Percentiles rank a stretch among this genome's conserved stretches.
Evolutionary conservation across 2,329 filamentous ascomycete species (phyloP).

Genomic region (Ophiobolus disseminans): DNA sequence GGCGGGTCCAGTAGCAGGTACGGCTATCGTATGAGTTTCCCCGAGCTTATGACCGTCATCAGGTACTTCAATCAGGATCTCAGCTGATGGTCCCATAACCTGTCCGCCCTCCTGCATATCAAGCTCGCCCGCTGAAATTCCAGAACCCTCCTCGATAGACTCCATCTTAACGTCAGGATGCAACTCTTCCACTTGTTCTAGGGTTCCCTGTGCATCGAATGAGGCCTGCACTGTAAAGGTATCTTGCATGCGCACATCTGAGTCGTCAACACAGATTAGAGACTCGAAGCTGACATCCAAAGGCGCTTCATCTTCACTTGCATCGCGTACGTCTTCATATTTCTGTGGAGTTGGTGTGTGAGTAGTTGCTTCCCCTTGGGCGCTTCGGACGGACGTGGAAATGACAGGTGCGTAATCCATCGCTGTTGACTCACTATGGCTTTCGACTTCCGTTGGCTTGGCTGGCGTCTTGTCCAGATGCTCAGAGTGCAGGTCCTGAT

Average conservation of each 20-base stretch:
- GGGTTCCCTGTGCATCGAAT: conserved; percentile 6
- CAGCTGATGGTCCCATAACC: conserved; percentile 9
- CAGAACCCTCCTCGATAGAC: conserved; percentile 35
- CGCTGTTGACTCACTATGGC: conserved; percentile 16
- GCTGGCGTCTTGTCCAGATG: conserved; percentile 1
- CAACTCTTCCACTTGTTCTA: conserved; percentile 5
- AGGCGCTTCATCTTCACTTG: background rate
- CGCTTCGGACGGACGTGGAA: background rate
- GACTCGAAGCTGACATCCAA: background rate
- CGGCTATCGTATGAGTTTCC: conserved; percentile 25
- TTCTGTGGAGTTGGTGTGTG: conserved; percentile 12
- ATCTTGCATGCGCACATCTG: conserved; percentile 1
- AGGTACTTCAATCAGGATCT: conserved; percentile 26
- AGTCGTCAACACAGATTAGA: background rate
- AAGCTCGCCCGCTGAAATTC: conserved; percentile 11
- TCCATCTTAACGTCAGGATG: conserved; percentile 39
- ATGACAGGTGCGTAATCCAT: conserved; percentile 13
- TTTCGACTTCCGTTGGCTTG: conserved; percentile 4
- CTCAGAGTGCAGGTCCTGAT: background rate
- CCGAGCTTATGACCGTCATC: conserved; percentile 30
- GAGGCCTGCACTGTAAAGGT: conserved; percentile 13
- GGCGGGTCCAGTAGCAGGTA: conserved; percentile 34
- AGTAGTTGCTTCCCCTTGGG: conserved; percentile 4
- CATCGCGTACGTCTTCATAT: background rate
- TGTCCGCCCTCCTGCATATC: conserved; percentile 6